Conservation (phyloP, 768 basidiomycete genomes). For the Dentipellis sp. region DNA sequence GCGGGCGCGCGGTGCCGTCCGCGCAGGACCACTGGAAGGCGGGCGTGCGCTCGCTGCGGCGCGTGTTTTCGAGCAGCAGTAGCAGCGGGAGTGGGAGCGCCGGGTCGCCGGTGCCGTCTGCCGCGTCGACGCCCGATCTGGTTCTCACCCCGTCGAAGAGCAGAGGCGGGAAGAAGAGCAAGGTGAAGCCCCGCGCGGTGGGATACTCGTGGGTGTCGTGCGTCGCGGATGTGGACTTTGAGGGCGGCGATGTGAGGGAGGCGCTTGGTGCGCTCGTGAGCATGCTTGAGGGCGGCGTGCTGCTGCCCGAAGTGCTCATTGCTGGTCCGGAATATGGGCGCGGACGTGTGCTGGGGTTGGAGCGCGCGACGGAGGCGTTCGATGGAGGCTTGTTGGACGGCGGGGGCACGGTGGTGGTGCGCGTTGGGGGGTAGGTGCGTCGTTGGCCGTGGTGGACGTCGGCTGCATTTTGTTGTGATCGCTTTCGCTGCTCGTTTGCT, state of each 20-base stretch:
- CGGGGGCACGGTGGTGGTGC: constrained; percentile 25
- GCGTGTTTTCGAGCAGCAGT: constrained; percentile 17
- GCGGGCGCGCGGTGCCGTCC: constrained; percentile 51
- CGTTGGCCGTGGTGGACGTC: background rate
- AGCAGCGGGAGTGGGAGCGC: background rate
- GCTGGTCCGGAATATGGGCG: constrained; percentile 23
- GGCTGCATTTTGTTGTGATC: background rate
- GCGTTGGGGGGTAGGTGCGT: constrained; percentile 12
- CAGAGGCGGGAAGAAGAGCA: background rate
- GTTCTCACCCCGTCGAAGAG: background rate
- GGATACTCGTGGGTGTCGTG: constrained; percentile 80
- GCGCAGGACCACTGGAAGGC: constrained; percentile 67
- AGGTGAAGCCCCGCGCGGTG: constrained; percentile 30
- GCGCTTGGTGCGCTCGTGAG: constrained; percentile 31
- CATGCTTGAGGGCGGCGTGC: constrained; percentile 26
- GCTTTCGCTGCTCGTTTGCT: background rate
- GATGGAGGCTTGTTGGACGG: constrained; percentile 18
- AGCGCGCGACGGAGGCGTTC: constrained; percentile 45
- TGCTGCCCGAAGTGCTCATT: constrained; percentile 20
- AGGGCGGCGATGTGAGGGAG: constrained; percentile 65
- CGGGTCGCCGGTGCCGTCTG: background rate
- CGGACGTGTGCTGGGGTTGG: constrained; percentile 39
- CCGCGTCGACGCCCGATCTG: background rate
- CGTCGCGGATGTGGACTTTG: constrained; percentile 75
- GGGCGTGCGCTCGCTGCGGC: constrained; percentile 52